A percentile compares a stretch with the other conserved stretches of the same genome.
Conservation (phyloP, 768 basidiomycete species). For the Pleurotus pulmonarius region DNA sequence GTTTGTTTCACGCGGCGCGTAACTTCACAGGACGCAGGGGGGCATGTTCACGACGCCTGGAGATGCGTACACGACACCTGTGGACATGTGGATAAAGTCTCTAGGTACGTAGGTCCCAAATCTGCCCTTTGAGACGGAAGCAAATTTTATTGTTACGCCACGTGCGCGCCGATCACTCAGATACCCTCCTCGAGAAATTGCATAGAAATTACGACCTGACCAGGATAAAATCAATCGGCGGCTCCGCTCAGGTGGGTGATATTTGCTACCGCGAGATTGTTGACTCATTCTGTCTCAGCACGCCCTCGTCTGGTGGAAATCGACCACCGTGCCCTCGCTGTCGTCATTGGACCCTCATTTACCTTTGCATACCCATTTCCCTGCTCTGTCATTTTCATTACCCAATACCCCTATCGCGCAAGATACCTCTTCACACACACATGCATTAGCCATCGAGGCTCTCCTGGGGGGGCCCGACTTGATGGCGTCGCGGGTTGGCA, state of each 20-base stretch:
- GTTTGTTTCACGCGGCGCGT: conserved; percentile 4
- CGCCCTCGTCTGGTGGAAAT: conserved; percentile 87
- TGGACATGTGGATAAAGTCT: conserved; percentile 89
- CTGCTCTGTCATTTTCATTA: conserved; percentile 62
- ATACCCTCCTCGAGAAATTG: conserved; percentile 73
- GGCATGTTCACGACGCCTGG: conserved; percentile 85
- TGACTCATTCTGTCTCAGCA: conserved; percentile 34
- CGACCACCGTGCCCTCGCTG: conserved; percentile 67
- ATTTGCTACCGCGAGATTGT: conserved; percentile 1
- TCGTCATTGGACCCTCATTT: conserved; percentile 69
- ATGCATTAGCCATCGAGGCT: conserved; percentile 71
- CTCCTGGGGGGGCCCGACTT: conserved; percentile 75
- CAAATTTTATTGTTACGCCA: conserved; percentile 46
- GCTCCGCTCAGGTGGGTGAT: conserved; percentile 66
- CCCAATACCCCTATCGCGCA: conserved; percentile 74
- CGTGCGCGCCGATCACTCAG: conserved; percentile 30
- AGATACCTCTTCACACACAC: conserved; percentile 78
- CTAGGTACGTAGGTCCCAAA: conserved; percentile 53
- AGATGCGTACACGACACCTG: conserved; percentile 82
- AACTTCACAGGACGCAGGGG: conserved; percentile 63
- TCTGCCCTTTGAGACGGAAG: conserved; percentile 43
- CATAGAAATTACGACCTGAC: conserved; percentile 65
- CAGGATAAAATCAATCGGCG: conserved; percentile 72
- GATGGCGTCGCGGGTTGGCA: conserved; percentile 75
- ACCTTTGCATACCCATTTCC: conserved; percentile 68